phyloP scores from a whole-genome alignment of 208 protist species.

The Sergeia podlipaevii region DNA sequence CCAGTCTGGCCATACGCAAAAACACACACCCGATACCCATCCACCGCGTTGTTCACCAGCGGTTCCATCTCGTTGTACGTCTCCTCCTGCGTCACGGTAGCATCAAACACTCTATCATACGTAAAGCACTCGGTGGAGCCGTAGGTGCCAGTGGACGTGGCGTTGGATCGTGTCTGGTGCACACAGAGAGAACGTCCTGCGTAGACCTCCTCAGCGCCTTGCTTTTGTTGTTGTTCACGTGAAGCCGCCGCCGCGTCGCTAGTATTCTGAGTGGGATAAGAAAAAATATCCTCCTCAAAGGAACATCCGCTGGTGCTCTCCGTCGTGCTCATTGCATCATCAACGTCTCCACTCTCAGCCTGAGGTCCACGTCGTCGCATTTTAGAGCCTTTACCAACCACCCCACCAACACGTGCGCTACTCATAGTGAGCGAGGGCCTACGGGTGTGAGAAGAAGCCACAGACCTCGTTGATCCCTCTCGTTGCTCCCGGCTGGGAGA shows the following conservation, averaged over 20 bases:
- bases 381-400: no score
- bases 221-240: background rate
- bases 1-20: conserved; percentile 94
- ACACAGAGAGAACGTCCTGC: conserved; percentile 22
- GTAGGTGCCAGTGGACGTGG: conserved; percentile 57
- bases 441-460: background rate
- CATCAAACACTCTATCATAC: conserved; percentile 49
- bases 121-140: conserved; percentile 31
- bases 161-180: conserved; percentile 55
- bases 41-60: conserved; percentile 87
- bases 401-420: no score
- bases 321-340: background rate
- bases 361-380: background rate
- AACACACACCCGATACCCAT: conserved; percentile 90
- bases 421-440: no score
- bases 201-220: background rate
- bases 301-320: background rate
- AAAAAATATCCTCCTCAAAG: background rate
- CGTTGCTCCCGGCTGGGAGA: no score
- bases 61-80: conserved; percentile 89
- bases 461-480: background rate
- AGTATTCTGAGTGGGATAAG: background rate
- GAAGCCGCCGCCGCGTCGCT: background rate
- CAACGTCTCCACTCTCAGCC: background rate
- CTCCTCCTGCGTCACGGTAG: conserved; percentile 31